Conservation (phyloP, 441 rosid species). For the Gossypium lobatum region DNA sequence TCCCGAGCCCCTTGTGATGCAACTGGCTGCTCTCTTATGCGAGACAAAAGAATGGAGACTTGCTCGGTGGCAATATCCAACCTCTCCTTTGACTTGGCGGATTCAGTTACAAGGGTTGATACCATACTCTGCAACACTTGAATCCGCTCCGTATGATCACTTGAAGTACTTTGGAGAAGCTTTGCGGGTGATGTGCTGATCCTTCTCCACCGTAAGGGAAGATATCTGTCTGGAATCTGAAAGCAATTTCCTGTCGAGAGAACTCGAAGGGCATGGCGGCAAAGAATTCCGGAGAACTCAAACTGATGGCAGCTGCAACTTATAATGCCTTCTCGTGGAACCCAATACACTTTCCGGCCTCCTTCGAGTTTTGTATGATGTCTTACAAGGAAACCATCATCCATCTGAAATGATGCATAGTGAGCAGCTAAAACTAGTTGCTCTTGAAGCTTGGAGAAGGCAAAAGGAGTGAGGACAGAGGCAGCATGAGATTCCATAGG, state of each 20-base stretch:
- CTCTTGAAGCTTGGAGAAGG: slow-evolving; percentile 94
- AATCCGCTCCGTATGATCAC: slow-evolving; percentile 55
- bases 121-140: slow-evolving; percentile 76
- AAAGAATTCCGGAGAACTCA: slow-evolving; percentile 90
- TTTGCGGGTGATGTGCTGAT: slow-evolving; percentile 45
- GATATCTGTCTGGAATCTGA: slow-evolving; percentile 84
- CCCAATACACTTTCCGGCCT: slow-evolving; percentile 88
- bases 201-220: slow-evolving; percentile 81
- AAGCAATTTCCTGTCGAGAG: slow-evolving; percentile 92
- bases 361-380: slow-evolving; percentile 93
- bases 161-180: slow-evolving; percentile 36
- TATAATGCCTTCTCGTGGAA: slow-evolving; percentile 77
- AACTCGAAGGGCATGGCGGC: slow-evolving; percentile 86
- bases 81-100: slow-evolving; percentile 82
- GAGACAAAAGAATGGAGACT: slow-evolving; percentile 64
- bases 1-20: slow-evolving; percentile 33
- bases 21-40: slow-evolving; percentile 70
- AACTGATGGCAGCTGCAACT: slow-evolving; percentile 94
- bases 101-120: slow-evolving; percentile 64
- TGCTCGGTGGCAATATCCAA: slow-evolving; percentile 73
- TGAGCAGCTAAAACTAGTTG: slow-evolving; percentile 93
- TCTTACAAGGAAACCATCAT: slow-evolving; percentile 78
- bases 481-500: slow-evolving; percentile 97
- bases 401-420: slow-evolving; percentile 88
- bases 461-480: slow-evolving; percentile 76